phyloP scores from a whole-genome alignment of 1,284 basidiomycete genomes.

The Ustilago trichophora region DNA sequence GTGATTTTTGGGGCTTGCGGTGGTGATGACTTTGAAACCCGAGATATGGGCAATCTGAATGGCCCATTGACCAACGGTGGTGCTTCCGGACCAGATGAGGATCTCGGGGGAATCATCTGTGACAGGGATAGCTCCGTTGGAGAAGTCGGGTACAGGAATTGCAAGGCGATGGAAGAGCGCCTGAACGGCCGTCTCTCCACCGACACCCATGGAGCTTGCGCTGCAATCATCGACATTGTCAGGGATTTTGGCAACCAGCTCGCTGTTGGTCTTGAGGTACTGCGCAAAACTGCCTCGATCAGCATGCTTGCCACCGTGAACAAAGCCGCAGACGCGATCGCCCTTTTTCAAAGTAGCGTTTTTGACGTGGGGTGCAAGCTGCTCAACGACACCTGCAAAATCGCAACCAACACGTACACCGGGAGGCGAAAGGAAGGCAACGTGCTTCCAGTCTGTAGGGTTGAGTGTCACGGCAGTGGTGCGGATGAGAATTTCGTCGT shows the following conservation, averaged over 20 bases:
- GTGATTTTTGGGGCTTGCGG: constrained; percentile 67
- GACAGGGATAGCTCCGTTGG: constrained; percentile 30
- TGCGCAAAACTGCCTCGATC: constrained; percentile 66
- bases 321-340: constrained; percentile 71
- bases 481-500: constrained; percentile 51
- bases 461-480: constrained; percentile 57
- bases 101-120: constrained; percentile 45
- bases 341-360: constrained; percentile 70
- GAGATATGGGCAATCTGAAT: constrained; percentile 65
- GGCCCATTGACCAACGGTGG: constrained; percentile 70
- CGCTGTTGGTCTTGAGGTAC: constrained; percentile 63
- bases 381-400: constrained; percentile 72
- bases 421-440: constrained; percentile 64
- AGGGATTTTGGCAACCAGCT: constrained; percentile 52
- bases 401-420: constrained; percentile 72
- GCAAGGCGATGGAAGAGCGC: constrained; percentile 50
- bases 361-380: constrained; percentile 66
- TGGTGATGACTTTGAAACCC: constrained; percentile 70
- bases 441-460: constrained; percentile 66
- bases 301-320: constrained; percentile 68
- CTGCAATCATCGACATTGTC: constrained; percentile 35
- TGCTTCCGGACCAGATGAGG: constrained; percentile 72
- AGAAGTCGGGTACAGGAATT: constrained; percentile 32
- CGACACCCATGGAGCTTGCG: constrained; percentile 55
- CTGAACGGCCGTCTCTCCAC: constrained; percentile 57